phyloP scores from a whole-genome alignment of 345 rosid genomes.

The Aegle marmelos region DNA sequence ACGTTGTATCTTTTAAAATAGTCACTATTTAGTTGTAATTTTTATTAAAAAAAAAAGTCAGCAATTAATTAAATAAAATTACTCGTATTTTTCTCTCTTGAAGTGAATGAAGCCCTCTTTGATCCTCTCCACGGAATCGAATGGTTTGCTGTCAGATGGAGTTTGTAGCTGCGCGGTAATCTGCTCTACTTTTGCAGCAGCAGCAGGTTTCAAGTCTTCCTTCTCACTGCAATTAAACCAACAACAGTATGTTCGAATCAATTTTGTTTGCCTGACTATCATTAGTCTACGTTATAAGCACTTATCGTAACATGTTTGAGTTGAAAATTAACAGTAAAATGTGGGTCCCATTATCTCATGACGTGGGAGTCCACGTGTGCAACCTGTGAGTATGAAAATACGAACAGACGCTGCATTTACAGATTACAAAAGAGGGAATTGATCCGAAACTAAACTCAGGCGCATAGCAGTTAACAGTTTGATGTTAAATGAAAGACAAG shows the following conservation, averaged over 20 bases:
- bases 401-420: not conserved
- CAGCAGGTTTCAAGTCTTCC: conserved; percentile 64
- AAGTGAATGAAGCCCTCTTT: conserved; percentile 73
- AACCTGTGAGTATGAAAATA: not conserved
- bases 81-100: conserved; percentile 96
- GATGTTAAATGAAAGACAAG: not conserved
- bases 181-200: conserved; percentile 73
- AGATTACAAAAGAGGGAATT: not conserved
- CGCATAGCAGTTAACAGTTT: not conserved
- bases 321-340: too few species aligned
- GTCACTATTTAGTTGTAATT: too few species aligned
- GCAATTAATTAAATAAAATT: not conserved
- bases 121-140: conserved; percentile 52
- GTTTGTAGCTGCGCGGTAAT: conserved; percentile 65
- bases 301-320: too few species aligned
- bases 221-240: conserved; percentile 51
- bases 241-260: not conserved
- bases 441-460: not conserved
- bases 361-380: not conserved
- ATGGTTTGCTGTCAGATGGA: conserved; percentile 32
- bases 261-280: too few species aligned
- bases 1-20: too few species aligned
- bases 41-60: too few species aligned
- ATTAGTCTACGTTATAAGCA: too few species aligned
- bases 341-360: not conserved